Evolutionary conservation across 2,329 filamentous ascomycete species (phyloP).

Genomic region (Arthroderma uncinatum): DNA sequence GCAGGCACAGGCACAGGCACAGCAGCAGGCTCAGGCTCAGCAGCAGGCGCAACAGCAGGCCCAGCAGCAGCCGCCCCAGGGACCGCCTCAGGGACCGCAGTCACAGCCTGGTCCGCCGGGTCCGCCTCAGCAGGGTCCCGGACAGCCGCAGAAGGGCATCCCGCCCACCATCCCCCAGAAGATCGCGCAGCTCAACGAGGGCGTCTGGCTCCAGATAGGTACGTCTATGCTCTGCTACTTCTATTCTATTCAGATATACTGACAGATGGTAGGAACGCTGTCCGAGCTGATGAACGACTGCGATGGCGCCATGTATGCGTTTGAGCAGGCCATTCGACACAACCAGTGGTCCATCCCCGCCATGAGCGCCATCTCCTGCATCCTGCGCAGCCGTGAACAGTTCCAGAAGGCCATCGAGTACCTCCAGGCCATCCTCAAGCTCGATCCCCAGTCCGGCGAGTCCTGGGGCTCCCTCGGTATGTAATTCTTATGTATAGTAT

Average conservation of each 20-base stretch:
- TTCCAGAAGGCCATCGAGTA: conserved; percentile 93
- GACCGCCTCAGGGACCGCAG: conserved; percentile 24
- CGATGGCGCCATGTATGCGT: conserved; percentile 80
- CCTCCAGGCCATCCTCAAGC: conserved; percentile 76
- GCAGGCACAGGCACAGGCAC: too few species aligned
- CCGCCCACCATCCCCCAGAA: conserved; percentile 60
- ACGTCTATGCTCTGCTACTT: conserved; percentile 34
- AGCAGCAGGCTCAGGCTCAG: too few species aligned
- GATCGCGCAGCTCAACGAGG: conserved; percentile 69
- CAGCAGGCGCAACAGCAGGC: too few species aligned
- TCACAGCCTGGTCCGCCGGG: not conserved
- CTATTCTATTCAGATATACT: conserved; percentile 18
- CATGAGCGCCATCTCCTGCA: conserved; percentile 88
- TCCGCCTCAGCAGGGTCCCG: not conserved
- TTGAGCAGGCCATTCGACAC: conserved; percentile 77
- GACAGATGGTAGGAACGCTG: conserved; percentile 56
- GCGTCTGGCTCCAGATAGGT: conserved; percentile 89
- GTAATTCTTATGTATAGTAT: conserved; percentile 19
- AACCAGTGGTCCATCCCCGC: conserved; percentile 82
- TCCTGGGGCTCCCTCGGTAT: conserved; percentile 90
- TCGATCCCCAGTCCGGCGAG: conserved; percentile 82
- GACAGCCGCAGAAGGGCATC: conserved; percentile 34
- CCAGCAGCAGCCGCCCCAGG: conserved; percentile 44
- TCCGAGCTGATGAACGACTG: conserved; percentile 79
- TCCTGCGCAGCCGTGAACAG: conserved; percentile 81